A percentile compares a stretch with the other conserved stretches of the same genome.
Conservation (phyloP, 768 basidiomycete species). For the Phlebiopsis gigantea region DNA sequence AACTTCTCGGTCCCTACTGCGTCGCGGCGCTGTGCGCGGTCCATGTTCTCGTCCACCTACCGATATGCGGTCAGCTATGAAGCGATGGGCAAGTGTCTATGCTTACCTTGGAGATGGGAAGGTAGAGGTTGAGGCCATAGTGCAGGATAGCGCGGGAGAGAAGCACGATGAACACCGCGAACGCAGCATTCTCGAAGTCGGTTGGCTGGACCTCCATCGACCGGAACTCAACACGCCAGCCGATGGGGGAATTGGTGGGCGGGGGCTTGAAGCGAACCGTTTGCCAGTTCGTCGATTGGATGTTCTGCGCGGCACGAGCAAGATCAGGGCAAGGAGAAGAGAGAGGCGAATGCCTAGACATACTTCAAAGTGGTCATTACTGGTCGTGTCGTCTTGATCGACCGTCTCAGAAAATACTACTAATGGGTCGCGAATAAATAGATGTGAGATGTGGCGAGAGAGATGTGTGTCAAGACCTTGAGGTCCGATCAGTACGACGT, state of each 20-base stretch:
- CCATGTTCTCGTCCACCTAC: conserved; percentile 98
- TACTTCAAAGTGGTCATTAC: conserved; percentile 96
- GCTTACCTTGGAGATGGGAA: conserved; percentile 91
- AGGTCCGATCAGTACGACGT: background rate
- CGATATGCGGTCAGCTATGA: background rate
- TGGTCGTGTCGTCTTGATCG: conserved; percentile 81
- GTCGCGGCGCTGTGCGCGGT: conserved; percentile 76
- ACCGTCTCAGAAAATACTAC: conserved; percentile 94
- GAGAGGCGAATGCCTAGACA: conserved; percentile 9
- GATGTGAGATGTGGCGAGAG: conserved; percentile 87
- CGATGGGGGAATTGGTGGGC: conserved; percentile 86
- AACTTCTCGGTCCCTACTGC: conserved; percentile 67
- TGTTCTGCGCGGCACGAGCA: conserved; percentile 51
- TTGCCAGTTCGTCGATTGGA: conserved; percentile 99
- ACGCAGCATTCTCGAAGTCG: conserved; percentile 98
- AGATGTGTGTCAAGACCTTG: conserved; percentile 82
- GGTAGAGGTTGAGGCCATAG: conserved; percentile 90
- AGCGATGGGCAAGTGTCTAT: background rate
- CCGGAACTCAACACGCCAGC: conserved; percentile 98
- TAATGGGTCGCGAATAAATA: conserved; percentile 96
- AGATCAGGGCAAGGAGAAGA: background rate
- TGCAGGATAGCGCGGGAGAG: conserved; percentile 89
- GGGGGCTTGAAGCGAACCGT: conserved; percentile 98
- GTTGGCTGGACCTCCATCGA: conserved; percentile 99
- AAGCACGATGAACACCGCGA: conserved; percentile 90